Conservation (phyloP, 2,329 filamentous ascomycete genomes). For the Pseudogymnoascus sp. region DNA sequence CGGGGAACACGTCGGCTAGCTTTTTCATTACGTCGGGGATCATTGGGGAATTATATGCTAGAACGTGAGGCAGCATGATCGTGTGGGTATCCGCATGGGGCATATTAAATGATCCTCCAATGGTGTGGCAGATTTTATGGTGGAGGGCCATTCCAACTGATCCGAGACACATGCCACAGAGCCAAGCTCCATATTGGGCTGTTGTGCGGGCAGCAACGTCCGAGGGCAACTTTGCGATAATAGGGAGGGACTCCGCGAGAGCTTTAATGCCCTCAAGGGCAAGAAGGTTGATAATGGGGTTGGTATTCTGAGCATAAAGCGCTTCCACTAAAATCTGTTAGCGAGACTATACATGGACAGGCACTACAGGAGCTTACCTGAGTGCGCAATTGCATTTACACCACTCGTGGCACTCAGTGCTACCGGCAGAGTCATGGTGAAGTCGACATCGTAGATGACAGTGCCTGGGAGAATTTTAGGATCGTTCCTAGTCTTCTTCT, state of each 20-base stretch:
- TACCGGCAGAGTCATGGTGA: constrained; percentile 49
- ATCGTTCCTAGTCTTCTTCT: constrained; percentile 52
- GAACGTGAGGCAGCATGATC: constrained; percentile 54
- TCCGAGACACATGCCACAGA: constrained; percentile 55
- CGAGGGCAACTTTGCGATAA: constrained; percentile 40
- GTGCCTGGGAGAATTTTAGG: constrained; percentile 53
- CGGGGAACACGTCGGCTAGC: constrained; percentile 48
- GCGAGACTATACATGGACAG: not conserved
- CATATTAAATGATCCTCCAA: constrained; percentile 57
- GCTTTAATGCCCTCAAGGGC: constrained; percentile 51
- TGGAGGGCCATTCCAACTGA: constrained; percentile 57
- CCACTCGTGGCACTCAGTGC: constrained; percentile 42
- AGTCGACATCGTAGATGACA: constrained; percentile 59
- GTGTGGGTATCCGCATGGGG: constrained; percentile 62
- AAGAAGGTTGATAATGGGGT: constrained; percentile 52
- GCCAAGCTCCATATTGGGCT: constrained; percentile 59
- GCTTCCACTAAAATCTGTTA: constrained; percentile 44
- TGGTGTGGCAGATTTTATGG: constrained; percentile 61
- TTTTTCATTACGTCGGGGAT: constrained; percentile 46
- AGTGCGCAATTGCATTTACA: constrained; percentile 59
- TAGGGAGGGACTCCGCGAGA: constrained; percentile 47
- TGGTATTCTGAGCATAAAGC: constrained; percentile 54
- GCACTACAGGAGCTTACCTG: not conserved
- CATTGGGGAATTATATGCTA: constrained; percentile 55
- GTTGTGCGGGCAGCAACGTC: constrained; percentile 40